These are phyloP conservation scores for Pleurotus salmoneostramineus DNA, from an alignment of 768 basidiomycete genomes.

Conservation along the genomic window DNA sequence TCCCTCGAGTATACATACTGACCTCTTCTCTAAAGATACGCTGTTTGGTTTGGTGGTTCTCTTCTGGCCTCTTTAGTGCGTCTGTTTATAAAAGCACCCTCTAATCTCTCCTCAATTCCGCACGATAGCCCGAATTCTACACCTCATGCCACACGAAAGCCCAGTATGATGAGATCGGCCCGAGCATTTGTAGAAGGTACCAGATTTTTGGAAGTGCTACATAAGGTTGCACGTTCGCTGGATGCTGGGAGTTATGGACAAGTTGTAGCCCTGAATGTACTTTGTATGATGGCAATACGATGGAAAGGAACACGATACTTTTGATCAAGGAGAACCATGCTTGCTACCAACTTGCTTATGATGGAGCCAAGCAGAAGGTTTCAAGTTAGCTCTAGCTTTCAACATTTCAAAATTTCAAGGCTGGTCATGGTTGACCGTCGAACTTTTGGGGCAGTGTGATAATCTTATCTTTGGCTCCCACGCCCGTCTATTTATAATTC, in stretches of 20 bases:
- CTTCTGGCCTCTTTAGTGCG: conserved; percentile 87
- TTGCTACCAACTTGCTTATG: too few species aligned
- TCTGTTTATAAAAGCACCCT: conserved; percentile 9
- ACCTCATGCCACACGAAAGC: conserved; percentile 91
- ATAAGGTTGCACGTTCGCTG: conserved; percentile 24
- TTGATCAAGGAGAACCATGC: too few species aligned
- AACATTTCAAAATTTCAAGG: too few species aligned
- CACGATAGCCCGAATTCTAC: conserved; percentile 98
- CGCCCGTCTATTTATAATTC: background rate
- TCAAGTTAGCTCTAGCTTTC: too few species aligned
- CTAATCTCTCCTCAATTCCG: background rate
- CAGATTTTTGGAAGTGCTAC: conserved; percentile 91
- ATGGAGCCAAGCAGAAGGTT: too few species aligned
- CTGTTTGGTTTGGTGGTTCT: conserved; percentile 98
- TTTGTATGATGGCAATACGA: background rate
- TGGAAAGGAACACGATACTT: too few species aligned
- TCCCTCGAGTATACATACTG: conserved; percentile 2
- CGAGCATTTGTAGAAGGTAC: conserved; percentile 89
- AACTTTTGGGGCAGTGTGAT: background rate
- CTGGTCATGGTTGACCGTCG: too few species aligned
- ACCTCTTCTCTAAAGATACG: conserved; percentile 49
- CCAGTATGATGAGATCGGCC: conserved; percentile 91
- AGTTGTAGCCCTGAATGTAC: background rate
- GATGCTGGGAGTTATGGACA: background rate
- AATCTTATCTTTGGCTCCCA: background rate